Conservation (phyloP, 345 rosid species). For the Hibiscus syriacus region DNA sequence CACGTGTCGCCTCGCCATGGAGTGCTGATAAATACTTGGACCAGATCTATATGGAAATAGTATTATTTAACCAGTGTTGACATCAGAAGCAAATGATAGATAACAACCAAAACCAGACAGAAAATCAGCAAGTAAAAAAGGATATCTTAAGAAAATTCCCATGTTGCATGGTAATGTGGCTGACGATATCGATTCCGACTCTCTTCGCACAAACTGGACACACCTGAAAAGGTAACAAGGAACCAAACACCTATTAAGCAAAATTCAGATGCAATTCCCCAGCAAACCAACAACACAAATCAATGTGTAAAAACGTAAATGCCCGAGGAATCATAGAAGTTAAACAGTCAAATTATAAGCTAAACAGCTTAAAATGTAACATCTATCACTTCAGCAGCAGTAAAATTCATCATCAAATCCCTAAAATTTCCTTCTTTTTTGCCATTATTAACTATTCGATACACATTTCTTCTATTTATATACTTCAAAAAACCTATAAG, state of each 20-base stretch:
- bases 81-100: neutral
- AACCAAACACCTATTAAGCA: slow-evolving; percentile 16
- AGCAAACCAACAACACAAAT: no score
- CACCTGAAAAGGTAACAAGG: slow-evolving; percentile 27
- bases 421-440: neutral
- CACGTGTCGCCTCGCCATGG: neutral
- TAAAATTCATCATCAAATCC: slow-evolving; percentile 1
- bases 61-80: neutral
- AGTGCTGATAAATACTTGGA: neutral
- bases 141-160: slow-evolving; percentile 67
- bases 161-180: slow-evolving; percentile 62
- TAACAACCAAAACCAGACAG: neutral
- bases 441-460: neutral
- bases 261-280: neutral
- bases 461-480: neutral
- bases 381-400: neutral
- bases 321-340: neutral
- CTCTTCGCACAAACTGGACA: no score
- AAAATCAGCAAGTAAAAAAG: slow-evolving; percentile 22
- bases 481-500: neutral
- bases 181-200: no score
- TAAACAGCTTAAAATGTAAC: slow-evolving; percentile 3
- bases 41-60: neutral
- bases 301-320: neutral
- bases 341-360: neutral